phyloP scores from a whole-genome alignment of 2,329 filamentous ascomycete species.

The Colletotrichum orchidophilum region DNA sequence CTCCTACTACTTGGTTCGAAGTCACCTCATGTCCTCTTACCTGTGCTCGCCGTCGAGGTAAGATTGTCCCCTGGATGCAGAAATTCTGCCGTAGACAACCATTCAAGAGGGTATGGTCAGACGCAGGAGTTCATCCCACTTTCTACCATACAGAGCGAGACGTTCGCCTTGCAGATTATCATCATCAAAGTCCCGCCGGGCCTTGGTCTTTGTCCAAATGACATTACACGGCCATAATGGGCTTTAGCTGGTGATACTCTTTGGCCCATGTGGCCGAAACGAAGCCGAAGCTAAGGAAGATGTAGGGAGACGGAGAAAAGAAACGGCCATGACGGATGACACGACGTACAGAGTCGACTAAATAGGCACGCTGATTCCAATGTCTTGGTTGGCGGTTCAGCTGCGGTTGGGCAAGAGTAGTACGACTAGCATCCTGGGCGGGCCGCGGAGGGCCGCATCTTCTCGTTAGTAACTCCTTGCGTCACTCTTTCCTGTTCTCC shows the following conservation, averaged over 20 bases:
- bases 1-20: not conserved
- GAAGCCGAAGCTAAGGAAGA: not conserved
- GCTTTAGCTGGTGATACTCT: not conserved
- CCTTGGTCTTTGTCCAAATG: not conserved
- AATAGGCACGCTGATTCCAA: not conserved
- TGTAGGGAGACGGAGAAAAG: not conserved
- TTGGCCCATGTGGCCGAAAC: not conserved
- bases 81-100: not conserved
- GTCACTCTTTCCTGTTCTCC: not conserved
- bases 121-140: not conserved
- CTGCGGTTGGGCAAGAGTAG: not conserved
- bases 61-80: not conserved
- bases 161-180: not conserved
- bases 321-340: not conserved
- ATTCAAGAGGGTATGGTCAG: not conserved
- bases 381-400: constrained; percentile 17
- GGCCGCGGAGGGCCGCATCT: not conserved
- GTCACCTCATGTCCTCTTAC: not conserved
- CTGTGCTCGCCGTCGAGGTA: not conserved
- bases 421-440: not conserved
- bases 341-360: constrained; percentile 3
- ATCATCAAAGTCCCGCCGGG: not conserved
- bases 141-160: not conserved
- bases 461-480: not conserved
- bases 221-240: not conserved